Conservation (phyloP, 1,284 basidiomycete genomes). For the Trametes versicolor region DNA sequence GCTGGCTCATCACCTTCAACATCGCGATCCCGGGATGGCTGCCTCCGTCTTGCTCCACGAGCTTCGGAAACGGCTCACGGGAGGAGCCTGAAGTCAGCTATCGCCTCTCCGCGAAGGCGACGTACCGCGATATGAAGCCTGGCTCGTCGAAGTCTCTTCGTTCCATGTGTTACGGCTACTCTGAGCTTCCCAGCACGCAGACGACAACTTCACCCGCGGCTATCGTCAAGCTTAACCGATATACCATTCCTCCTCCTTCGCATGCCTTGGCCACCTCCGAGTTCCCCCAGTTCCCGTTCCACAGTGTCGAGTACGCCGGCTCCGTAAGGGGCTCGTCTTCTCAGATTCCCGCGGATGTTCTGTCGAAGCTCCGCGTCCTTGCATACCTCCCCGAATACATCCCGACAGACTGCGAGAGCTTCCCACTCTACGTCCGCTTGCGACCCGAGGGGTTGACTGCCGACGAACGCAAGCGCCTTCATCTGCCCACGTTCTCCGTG, state of each 20-base stretch:
- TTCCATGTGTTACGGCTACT: conserved; percentile 37
- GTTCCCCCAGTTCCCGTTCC: conserved; percentile 34
- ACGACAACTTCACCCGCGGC: conserved; percentile 7
- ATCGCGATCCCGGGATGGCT: conserved; percentile 82
- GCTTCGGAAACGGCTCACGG: conserved; percentile 55
- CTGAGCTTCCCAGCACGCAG: conserved; percentile 18
- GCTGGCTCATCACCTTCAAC: conserved; percentile 79
- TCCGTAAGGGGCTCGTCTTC: conserved; percentile 43
- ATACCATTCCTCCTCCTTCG: conserved; percentile 31
- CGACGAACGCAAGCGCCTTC: conserved; percentile 59
- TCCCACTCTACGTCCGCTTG: conserved; percentile 68
- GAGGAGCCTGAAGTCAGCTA: conserved; percentile 64
- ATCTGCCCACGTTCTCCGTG: conserved; percentile 62
- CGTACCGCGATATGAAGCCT: conserved; percentile 58
- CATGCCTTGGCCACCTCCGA: conserved; percentile 29
- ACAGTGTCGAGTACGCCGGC: conserved; percentile 53
- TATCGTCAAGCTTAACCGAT: conserved; percentile 40
- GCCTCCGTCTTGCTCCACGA: conserved; percentile 57
- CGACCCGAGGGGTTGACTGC: conserved; percentile 61
- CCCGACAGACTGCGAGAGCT: conserved; percentile 52
- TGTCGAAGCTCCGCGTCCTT: conserved; percentile 69
- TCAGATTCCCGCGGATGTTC: conserved; percentile 59
- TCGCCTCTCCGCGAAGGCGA: conserved; percentile 72
- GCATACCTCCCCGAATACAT: conserved; percentile 67
- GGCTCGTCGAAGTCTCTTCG: conserved; percentile 53